phyloP scores from a whole-genome alignment of 1,284 basidiomycete genomes.

The Meripilus lineatus region DNA sequence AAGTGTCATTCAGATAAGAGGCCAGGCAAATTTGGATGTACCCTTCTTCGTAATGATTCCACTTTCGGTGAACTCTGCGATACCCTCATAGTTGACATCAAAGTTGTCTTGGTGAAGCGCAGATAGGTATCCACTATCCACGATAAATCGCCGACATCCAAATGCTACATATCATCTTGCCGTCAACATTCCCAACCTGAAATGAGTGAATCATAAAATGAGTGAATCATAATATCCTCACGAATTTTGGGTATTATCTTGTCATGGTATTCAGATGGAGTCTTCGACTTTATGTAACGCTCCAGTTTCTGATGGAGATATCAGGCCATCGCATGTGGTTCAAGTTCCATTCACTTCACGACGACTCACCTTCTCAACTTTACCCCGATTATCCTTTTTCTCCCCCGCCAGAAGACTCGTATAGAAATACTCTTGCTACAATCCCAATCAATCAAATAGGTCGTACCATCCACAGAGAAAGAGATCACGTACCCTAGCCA shows the following conservation, averaged over 20 bases:
- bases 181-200: not conserved
- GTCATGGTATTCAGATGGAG: constrained; percentile 37
- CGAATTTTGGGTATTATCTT: constrained; percentile 40
- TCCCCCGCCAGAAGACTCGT: no score
- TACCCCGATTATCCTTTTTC: no score
- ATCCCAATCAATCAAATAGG: no score
- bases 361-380: no score
- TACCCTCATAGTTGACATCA: constrained; percentile 33
- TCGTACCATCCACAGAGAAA: no score
- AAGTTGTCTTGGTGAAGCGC: constrained; percentile 38
- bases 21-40: no score
- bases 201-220: not conserved
- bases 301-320: constrained; percentile 24
- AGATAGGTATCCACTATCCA: constrained; percentile 35
- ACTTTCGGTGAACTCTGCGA: constrained; percentile 31
- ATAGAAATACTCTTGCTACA: no score
- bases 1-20: not conserved
- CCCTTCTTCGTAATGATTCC: constrained; percentile 35
- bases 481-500: constrained; percentile 28
- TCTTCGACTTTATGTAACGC: constrained; percentile 30
- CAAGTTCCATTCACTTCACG: no score
- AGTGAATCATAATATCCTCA: no score
- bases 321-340: no score
- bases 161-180: constrained; percentile 19
- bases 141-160: constrained; percentile 34